Conservation (phyloP, 441 rosid genomes). For the Hura crepitans region DNA sequence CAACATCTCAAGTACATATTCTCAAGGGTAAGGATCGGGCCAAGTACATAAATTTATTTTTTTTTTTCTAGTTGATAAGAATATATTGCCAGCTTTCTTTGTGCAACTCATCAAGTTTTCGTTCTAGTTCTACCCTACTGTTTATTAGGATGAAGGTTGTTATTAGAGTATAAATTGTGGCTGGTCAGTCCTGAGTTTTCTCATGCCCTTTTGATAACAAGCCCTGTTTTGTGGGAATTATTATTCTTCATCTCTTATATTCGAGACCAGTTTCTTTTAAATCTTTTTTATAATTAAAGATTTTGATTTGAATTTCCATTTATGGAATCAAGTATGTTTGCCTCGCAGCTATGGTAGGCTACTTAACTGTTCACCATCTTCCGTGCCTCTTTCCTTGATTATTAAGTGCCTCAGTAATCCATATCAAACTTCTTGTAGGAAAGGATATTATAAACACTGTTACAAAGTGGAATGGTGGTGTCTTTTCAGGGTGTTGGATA, state of each 20-base stretch:
- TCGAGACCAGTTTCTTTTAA: neutral
- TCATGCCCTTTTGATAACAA: neutral
- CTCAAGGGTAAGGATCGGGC: slow-evolving; percentile 60
- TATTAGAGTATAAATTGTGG: neutral
- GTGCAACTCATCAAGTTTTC: neutral
- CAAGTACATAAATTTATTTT: neutral
- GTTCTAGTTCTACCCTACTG: neutral
- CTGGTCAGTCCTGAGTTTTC: neutral
- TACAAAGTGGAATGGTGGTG: slow-evolving; percentile 9
- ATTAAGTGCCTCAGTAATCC: neutral
- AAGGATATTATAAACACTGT: slow-evolving; percentile 10
- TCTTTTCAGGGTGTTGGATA: slow-evolving; percentile 58
- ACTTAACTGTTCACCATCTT: neutral
- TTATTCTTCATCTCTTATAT: neutral
- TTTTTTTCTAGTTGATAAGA: too few species aligned
- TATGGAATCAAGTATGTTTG: neutral
- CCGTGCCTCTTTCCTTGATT: neutral
- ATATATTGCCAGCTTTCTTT: too few species aligned
- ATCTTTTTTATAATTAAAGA: neutral
- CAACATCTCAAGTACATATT: slow-evolving; percentile 62
- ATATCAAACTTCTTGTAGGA: neutral
- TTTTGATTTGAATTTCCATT: neutral
- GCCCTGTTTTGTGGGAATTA: neutral
- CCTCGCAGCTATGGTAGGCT: neutral
- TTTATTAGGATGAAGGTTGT: neutral